Percentiles rank a stretch among this genome's conserved stretches.
Evolutionary conservation across 306 rosid genomes (phyloP).

Genomic region (Vigna angularis): DNA sequence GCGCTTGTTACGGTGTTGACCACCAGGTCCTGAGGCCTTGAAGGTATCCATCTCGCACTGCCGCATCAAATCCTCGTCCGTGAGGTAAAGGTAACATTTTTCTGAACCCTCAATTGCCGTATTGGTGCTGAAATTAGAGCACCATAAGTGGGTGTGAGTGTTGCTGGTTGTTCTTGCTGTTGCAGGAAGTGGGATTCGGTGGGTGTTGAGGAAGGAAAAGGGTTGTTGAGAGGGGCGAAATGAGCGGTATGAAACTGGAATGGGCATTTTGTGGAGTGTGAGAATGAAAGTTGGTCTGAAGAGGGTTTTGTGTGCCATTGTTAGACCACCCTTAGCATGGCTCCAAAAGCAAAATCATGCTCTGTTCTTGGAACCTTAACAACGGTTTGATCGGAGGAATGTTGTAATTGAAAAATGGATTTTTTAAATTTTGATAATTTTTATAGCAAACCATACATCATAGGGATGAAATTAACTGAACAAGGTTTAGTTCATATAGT

Average conservation of each 20-base stretch:
- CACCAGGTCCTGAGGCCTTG: constrained; percentile 88
- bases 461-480: no score
- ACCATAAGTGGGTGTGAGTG: not conserved
- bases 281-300: constrained; percentile 34
- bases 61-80: constrained; percentile 78
- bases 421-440: no score
- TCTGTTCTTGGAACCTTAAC: not conserved
- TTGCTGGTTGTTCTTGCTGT: not conserved
- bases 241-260: constrained; percentile 7
- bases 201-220: constrained; percentile 21
- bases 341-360: not conserved
- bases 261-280: not conserved
- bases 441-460: no score
- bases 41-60: constrained; percentile 85
- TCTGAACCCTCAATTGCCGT: constrained; percentile 26
- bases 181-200: constrained; percentile 5
- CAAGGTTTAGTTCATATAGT: no score
- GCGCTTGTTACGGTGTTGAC: constrained; percentile 96
- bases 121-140: constrained; percentile 22
- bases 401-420: no score
- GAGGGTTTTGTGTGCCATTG: constrained; percentile 40
- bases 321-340: not conserved
- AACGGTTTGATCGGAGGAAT: no score
- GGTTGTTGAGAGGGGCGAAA: not conserved
- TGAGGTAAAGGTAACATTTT: constrained; percentile 61